Evolutionary conservation across 305 asterid species (phyloP), one percentile per base, ranked within the genome.

Genomic region (Euphrasia arctica): DNA sequence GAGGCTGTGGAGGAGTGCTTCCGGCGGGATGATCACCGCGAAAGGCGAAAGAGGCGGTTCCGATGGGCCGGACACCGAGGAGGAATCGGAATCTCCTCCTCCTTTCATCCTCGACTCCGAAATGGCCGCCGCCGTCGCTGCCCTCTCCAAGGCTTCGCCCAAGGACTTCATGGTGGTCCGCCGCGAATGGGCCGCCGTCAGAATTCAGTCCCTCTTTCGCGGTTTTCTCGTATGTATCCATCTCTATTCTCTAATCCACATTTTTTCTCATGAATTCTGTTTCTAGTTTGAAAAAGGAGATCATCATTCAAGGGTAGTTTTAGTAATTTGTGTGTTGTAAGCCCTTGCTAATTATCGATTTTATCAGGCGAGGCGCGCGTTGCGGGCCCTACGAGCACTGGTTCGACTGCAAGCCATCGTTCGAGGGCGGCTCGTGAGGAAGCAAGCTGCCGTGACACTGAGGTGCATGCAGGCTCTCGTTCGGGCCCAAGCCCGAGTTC

Each of bases 381-480:
- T 93, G 67, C 82, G 95, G 79, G 99, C 99, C 10, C 62, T 93
- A 67, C 88, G 68, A 76, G 95, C 95, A 3, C 64, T 93, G 66
- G 99, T 93, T n/a, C 78, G 96, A 62, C 80, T 93, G 32, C 97
- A 93, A 80, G 97, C 99, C 4, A 80, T 90, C 51, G 91, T 93
- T 47, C 90, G 99, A 0, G 99, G 99, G 0, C 74, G 95, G 22
- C 73, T 78, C 0, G 92, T 93, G 8, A 80, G 99, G 63, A 88
- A 83, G 71, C 90, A 93, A 75, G 97, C 95, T 42, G 97, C 84
- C 0, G 81, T 83, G 14, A 93, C 97, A 4, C 82, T 93, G 6
- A 74, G 85, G 78, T 90, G 96, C 56, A 93, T 93, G 99, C 92
- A 93, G 71, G 87, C 99, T 50, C 82, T 93, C 12, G 95, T 86